Evolutionary conservation across 371 early-diverging fungal species (phyloP).

Genomic region (Apophysomyces ossiformis): DNA sequence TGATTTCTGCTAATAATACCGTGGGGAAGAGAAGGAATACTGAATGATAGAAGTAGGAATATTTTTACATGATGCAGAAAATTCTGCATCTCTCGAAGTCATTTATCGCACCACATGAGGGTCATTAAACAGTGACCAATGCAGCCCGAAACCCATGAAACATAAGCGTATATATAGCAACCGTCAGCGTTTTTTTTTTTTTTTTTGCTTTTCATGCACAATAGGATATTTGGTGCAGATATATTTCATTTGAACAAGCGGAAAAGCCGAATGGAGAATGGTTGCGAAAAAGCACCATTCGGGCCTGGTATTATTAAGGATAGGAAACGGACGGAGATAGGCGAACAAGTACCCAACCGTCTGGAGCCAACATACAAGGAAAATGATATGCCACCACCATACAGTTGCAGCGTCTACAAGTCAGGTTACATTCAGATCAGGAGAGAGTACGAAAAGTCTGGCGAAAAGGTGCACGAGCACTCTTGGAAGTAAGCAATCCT

Average conservation of each 20-base stretch:
- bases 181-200: background rate
- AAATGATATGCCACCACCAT: slow-evolving; percentile 26
- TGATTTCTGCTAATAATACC: too few relatives aligned
- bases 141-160: background rate
- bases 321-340: background rate
- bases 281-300: background rate
- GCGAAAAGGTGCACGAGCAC: slow-evolving; percentile 2
- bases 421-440: slow-evolving; percentile 38
- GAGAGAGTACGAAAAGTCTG: slow-evolving; percentile 25
- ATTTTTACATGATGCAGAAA: too few relatives aligned
- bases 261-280: background rate
- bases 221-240: background rate
- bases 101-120: too few relatives aligned
- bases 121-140: too few relatives aligned
- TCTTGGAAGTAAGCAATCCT: slow-evolving; percentile 39
- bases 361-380: background rate
- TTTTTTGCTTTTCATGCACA: background rate
- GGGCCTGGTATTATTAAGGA: background rate
- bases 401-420: slow-evolving; percentile 42
- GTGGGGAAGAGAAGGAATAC: too few relatives aligned
- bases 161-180: too few relatives aligned
- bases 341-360: background rate
- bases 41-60: too few relatives aligned
- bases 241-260: background rate
- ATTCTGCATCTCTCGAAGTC: too few relatives aligned